These are phyloP conservation scores for Pneumocystis oryctolagi DNA, from an alignment of 1,139 yeast species.

Conservation along the genomic window DNA sequence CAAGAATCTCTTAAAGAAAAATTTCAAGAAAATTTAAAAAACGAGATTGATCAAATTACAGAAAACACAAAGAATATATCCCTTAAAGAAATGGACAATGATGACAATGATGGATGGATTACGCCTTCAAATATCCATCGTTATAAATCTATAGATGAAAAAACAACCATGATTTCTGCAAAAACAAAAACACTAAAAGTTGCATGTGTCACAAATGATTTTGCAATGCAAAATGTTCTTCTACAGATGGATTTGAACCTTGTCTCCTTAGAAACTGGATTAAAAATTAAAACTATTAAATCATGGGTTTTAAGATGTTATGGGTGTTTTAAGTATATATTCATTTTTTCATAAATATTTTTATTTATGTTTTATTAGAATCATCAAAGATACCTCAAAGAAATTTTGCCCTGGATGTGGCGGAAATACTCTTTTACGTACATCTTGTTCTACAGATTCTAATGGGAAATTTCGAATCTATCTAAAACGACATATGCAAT, in stretches of 20 bases:
- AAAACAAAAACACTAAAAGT: constrained; percentile 32
- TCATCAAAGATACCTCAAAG: constrained; percentile 30
- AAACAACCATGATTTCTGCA: constrained; percentile 16
- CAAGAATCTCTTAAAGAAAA: neutral
- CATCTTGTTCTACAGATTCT: constrained; percentile 64
- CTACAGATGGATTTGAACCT: constrained; percentile 78
- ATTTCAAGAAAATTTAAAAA: neutral
- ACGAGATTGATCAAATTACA: constrained; percentile 10
- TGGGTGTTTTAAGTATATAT: constrained; percentile 57
- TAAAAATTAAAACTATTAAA: constrained; percentile 69
- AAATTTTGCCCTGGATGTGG: constrained; percentile 97
- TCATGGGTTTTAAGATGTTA: constrained; percentile 93
- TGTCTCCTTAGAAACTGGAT: constrained; percentile 73
- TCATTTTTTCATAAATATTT: constrained; percentile 21
- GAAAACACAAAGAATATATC: constrained; percentile 17
- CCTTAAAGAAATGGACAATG: constrained; percentile 21
- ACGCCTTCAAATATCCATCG: constrained; percentile 62
- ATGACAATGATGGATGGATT: constrained; percentile 80
- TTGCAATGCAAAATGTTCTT: constrained; percentile 91
- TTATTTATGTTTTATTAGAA: constrained; percentile 38
- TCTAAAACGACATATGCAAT: constrained; percentile 77
- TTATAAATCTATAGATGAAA: constrained; percentile 32
- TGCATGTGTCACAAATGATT: constrained; percentile 89
- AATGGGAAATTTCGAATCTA: constrained; percentile 85
- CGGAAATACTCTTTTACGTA: constrained; percentile 73